A percentile compares a stretch with the other conserved stretches of the same genome.
These are phyloP conservation scores for Brassica juncea DNA, from an alignment of 345 rosid genomes.

Conservation along the genomic window DNA sequence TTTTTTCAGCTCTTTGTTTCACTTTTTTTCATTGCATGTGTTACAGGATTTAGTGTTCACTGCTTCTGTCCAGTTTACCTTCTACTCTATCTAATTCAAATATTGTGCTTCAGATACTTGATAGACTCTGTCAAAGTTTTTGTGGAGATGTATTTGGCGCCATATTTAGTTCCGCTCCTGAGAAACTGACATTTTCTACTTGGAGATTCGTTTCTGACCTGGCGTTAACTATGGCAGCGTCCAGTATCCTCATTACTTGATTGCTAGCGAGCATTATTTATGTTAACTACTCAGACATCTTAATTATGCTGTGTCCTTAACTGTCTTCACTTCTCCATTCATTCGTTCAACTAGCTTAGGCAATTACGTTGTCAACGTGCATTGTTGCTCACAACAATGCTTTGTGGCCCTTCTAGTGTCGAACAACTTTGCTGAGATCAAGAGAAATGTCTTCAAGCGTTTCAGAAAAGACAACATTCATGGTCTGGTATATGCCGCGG, in stretches of 20 bases:
- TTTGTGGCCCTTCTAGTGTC: constrained; percentile 92
- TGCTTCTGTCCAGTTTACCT: not conserved
- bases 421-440: constrained; percentile 97
- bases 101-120: constrained; percentile 66
- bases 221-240: constrained; percentile 67
- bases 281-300: not conserved
- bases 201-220: constrained; percentile 73
- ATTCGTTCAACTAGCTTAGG: constrained; percentile 91
- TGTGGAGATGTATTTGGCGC: constrained; percentile 92
- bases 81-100: not conserved
- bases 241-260: constrained; percentile 70
- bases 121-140: constrained; percentile 86
- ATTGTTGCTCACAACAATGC: constrained; percentile 97
- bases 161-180: constrained; percentile 75
- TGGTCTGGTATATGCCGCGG: constrained; percentile 66
- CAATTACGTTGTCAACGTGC: constrained; percentile 87
- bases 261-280: constrained; percentile 15
- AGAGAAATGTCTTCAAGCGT: constrained; percentile 91
- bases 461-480: constrained; percentile 93
- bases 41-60: constrained; percentile 5
- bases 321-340: constrained; percentile 84
- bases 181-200: constrained; percentile 49
- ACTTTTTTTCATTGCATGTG: not conserved
- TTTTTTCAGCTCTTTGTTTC: not conserved
- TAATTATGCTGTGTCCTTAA: constrained; percentile 60